A percentile compares a stretch with the other conserved stretches of the same genome.
phyloP scores from a whole-genome alignment of 164 flowering plant species.

The Aristolochia californica region DNA sequence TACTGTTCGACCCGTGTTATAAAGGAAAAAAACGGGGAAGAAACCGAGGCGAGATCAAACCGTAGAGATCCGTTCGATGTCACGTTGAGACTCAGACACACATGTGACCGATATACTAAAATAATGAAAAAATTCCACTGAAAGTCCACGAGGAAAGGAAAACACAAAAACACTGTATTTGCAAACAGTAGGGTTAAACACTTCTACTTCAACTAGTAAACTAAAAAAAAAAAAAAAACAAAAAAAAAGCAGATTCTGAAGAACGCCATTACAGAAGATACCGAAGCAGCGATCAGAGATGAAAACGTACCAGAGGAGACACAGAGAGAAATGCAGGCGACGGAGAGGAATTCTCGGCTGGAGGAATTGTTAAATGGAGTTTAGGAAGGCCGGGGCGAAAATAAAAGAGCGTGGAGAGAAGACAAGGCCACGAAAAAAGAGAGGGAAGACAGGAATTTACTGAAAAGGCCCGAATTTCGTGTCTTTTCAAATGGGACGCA shows the following conservation, averaged over 20 bases:
- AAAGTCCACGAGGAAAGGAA: not conserved
- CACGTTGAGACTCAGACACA: not conserved
- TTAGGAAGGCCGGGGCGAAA: not conserved
- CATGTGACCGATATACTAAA: constrained; percentile 3
- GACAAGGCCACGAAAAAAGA: not conserved
- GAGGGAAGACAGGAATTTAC: not conserved
- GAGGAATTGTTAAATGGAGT: not conserved
- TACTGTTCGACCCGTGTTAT: not conserved
- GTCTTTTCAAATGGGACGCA: no score
- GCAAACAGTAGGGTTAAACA: not conserved
- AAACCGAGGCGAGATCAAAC: constrained; percentile 6
- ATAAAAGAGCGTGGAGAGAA: not conserved
- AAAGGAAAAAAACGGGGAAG: not conserved
- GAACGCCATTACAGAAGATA: no score
- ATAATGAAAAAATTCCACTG: not conserved
- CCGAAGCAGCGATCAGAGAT: not conserved
- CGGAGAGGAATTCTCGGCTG: no score
- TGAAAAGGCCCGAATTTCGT: no score
- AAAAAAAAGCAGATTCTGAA: no score
- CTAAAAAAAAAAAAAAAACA: not conserved
- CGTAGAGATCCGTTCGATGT: not conserved
- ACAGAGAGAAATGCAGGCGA: not conserved
- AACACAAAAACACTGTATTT: not conserved
- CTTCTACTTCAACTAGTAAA: not conserved
- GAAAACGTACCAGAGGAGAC: not conserved